Conservation (phyloP, 139 green algal genomes). For the Coelastrella sp. region DNA sequence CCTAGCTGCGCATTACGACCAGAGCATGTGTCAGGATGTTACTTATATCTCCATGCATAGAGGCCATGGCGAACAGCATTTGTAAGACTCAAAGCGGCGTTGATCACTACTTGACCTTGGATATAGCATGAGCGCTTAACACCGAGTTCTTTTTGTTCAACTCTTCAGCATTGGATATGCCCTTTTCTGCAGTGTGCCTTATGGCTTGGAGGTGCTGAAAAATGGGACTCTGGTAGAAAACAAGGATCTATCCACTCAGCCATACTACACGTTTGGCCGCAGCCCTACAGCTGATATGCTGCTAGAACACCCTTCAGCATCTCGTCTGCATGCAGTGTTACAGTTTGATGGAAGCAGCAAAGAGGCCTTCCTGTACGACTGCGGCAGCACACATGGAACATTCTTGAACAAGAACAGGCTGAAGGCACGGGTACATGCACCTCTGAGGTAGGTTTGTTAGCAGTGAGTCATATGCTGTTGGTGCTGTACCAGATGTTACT, state of each 20-base stretch:
- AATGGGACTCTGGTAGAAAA: constrained; percentile 21
- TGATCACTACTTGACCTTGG: too few species aligned
- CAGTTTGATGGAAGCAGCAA: constrained; percentile 71
- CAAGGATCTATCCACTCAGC: background rate
- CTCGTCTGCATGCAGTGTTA: constrained; percentile 66
- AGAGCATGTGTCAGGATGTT: too few species aligned
- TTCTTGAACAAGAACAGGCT: constrained; percentile 92
- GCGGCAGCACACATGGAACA: constrained; percentile 87
- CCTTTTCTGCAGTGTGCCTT: constrained; percentile 30
- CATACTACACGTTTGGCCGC: constrained; percentile 78
- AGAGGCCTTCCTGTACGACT: constrained; percentile 88
- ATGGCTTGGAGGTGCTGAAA: constrained; percentile 32
- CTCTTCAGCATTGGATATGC: too few species aligned
- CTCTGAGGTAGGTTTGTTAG: constrained; percentile 17
- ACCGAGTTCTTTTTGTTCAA: too few species aligned
- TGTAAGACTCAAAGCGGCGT: too few species aligned
- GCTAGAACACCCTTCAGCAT: constrained; percentile 85
- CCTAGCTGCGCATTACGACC: too few species aligned
- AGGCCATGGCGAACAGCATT: too few species aligned
- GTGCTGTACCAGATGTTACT: too few species aligned
- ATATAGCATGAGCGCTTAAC: too few species aligned
- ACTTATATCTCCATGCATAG: too few species aligned
- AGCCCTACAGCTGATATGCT: constrained; percentile 68
- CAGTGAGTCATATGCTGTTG: background rate
- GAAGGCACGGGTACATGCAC: constrained; percentile 4